Conservation (phyloP, 306 rosid species). For the Cucumis melo region DNA sequence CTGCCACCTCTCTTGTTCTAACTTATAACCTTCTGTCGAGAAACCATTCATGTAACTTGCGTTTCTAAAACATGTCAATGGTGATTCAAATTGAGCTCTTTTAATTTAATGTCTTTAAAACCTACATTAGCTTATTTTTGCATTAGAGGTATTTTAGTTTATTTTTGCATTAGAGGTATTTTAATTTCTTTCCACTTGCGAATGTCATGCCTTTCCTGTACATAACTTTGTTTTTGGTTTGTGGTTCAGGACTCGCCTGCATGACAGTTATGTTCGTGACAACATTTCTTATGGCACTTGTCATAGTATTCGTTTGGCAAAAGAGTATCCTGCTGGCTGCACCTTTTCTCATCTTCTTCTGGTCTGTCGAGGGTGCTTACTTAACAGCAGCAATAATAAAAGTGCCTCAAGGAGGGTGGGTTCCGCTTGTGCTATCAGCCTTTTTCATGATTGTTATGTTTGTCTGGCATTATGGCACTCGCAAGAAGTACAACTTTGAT, state of each 20-base stretch:
- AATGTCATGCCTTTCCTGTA: neutral
- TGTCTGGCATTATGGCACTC: slow-evolving; percentile 77
- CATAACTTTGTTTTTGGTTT: slow-evolving; percentile 9
- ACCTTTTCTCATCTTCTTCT: slow-evolving; percentile 45
- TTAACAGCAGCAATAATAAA: slow-evolving; percentile 64
- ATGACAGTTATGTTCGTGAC: slow-evolving; percentile 66
- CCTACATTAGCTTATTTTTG: neutral
- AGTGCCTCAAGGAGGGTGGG: slow-evolving; percentile 94
- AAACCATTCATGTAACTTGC: neutral
- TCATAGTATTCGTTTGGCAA: slow-evolving; percentile 66
- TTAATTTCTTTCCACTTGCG: neutral
- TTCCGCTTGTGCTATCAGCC: slow-evolving; percentile 56
- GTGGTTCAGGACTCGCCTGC: slow-evolving; percentile 69
- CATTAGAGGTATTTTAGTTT: neutral
- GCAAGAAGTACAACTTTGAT: slow-evolving; percentile 60
- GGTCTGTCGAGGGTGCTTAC: slow-evolving; percentile 67
- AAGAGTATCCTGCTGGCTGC: slow-evolving; percentile 37
- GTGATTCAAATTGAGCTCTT: neutral
- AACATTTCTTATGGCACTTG: slow-evolving; percentile 71
- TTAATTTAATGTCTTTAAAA: neutral
- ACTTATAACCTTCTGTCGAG: neutral
- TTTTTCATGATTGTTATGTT: slow-evolving; percentile 58
- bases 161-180: neutral
- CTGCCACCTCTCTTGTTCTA: neutral
- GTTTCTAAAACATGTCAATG: neutral